Conservation (phyloP, 345 rosid species). For the Acer saccharum region DNA sequence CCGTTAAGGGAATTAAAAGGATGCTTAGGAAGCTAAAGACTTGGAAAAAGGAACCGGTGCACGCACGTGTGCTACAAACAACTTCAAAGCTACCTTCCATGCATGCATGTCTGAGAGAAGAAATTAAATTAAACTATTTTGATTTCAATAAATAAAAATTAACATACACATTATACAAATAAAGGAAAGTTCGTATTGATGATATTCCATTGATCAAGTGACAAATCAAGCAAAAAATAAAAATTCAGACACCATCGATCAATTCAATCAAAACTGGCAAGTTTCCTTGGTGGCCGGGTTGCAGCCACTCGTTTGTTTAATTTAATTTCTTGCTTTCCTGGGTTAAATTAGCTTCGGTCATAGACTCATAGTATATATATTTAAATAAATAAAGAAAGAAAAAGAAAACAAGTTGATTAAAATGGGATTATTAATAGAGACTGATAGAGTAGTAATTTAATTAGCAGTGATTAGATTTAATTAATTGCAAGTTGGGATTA, state of each 20-base stretch:
- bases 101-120: neutral
- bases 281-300: slow-evolving; percentile 1
- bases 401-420: neutral
- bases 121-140: neutral
- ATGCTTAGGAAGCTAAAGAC: neutral
- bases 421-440: neutral
- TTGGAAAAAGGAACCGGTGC: slow-evolving; percentile 1
- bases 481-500: neutral
- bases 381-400: neutral
- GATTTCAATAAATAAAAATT: neutral
- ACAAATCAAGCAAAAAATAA: neutral
- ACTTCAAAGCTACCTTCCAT: slow-evolving; percentile 4
- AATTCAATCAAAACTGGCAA: neutral
- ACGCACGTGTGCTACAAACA: neutral
- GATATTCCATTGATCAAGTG: slow-evolving; percentile 12
- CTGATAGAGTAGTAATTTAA: neutral
- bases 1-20: neutral
- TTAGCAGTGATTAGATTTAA: neutral
- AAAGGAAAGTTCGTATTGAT: neutral
- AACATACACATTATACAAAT: neutral
- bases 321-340: neutral
- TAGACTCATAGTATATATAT: neutral
- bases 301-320: neutral
- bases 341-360: neutral
- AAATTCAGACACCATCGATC: neutral